A percentile compares a stretch with the other conserved stretches of the same genome.
phyloP scores from a whole-genome alignment of 768 basidiomycete genomes.

The Pisolithus tinctorius region DNA sequence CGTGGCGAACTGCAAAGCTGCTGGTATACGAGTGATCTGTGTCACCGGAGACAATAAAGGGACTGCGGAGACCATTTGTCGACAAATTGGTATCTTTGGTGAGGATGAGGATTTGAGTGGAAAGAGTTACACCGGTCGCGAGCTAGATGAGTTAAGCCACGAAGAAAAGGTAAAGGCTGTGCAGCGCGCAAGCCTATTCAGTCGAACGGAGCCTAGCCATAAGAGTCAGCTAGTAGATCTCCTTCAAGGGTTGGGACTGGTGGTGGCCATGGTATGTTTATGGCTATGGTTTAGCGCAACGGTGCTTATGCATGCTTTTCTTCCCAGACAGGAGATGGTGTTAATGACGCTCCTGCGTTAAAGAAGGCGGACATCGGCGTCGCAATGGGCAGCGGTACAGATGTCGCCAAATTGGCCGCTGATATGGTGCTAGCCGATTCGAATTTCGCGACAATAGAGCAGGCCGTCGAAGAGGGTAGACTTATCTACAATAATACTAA shows the following conservation, averaged over 20 bases:
- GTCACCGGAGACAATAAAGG: constrained; percentile 98
- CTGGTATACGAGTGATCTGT: constrained; percentile 93
- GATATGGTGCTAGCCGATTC: constrained; percentile 98
- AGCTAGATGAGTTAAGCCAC: constrained; percentile 74
- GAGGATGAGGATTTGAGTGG: constrained; percentile 84
- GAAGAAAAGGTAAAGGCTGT: constrained; percentile 85
- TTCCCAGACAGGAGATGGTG: constrained; percentile 86
- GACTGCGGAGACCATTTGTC: constrained; percentile 95
- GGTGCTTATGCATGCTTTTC: constrained; percentile 2
- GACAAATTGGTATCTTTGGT: constrained; percentile 91
- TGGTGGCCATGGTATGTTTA: constrained; percentile 83
- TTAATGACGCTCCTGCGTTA: constrained; percentile 95
- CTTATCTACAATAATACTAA: constrained; percentile 99
- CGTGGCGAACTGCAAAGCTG: constrained; percentile 83
- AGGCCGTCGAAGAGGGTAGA: constrained; percentile 94
- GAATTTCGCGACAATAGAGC: constrained; percentile 96
- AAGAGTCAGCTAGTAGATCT: constrained; percentile 94
- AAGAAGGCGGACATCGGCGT: constrained; percentile 98
- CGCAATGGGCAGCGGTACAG: constrained; percentile 98
- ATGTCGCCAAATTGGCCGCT: constrained; percentile 95
- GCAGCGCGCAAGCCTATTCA: constrained; percentile 83
- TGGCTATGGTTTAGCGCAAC: constrained; percentile 6
- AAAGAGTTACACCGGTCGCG: constrained; percentile 92
- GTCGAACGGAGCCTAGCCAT: constrained; percentile 90
- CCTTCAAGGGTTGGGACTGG: constrained; percentile 83